Evolutionary conservation across 768 basidiomycete genomes (phyloP), one percentile per base, ranked within the genome.

Genomic region (Boletus reticuloceps): DNA sequence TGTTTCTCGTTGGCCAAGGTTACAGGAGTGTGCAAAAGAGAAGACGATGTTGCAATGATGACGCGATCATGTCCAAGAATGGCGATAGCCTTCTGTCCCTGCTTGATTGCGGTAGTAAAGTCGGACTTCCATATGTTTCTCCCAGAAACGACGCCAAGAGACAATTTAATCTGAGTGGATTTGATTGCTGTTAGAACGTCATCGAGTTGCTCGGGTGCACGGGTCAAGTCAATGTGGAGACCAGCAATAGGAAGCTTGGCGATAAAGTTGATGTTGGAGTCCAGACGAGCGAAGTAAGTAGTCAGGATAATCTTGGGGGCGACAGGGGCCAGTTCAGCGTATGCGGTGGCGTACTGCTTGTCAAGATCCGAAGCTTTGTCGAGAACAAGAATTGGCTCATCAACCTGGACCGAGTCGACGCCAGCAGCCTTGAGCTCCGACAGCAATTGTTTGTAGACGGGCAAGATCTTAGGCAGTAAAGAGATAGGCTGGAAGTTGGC

Each of bases 101-200:
- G 75, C 71, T 87, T 86, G 75, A 94, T 82, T 54, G 92, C 87
- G 51, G 84, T 85, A 59, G 80, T 77, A 65, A 98, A 87, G 76
- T 98, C 95, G 59, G 85, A 88, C 85, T 98, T 99, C 97, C 97
- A 99, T 79, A 99, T 92, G 82, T 98, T 98, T 71, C 97, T 94
- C 51, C 97, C 97, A 43, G 97, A 98, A 60, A 99, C 91, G 58
- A 98, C 73, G 75, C 97, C 97, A 59, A 98, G 86, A 39, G 97
- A 98, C 50, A 99, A 82, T 60, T 87, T 69, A 59, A 94, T 81
- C 67, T 74, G 75, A 61, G 93, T 95, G 58, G 82, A 70, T 81
- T 94, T 97, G 73, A 98, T 71, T 53, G 93, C 94, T 42, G 79
- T 81, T 59, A 96, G 58, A 59, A 93, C 89, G 44, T 80, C 79